Evolutionary conservation across 75 land plant species (phyloP).

Genomic region (Cupressus sempervirens): DNA sequence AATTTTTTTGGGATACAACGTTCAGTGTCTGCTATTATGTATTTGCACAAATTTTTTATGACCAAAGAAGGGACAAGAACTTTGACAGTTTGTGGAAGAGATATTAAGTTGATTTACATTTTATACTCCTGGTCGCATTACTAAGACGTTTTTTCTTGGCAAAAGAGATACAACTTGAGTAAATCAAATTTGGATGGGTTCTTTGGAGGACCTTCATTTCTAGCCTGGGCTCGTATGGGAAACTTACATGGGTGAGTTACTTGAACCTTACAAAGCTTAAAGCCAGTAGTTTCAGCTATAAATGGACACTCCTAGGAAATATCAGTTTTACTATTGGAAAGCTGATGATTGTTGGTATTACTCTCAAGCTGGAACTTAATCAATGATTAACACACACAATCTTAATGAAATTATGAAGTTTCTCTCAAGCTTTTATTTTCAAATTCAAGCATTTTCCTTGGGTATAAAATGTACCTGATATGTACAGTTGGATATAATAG

Average conservation of each 20-base stretch:
- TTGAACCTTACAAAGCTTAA: neutral
- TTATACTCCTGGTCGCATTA: neutral
- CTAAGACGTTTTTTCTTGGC: conserved; percentile 8
- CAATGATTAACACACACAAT: neutral
- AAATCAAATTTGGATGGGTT: conserved; percentile 68
- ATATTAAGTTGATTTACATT: neutral
- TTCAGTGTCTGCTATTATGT: neutral
- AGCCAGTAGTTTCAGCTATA: neutral
- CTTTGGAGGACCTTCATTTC: conserved; percentile 98
- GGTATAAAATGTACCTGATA: neutral
- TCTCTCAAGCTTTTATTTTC: neutral
- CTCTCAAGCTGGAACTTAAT: neutral
- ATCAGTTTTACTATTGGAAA: neutral
- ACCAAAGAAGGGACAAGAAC: neutral
- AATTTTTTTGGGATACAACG: neutral
- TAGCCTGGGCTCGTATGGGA: conserved; percentile 99
- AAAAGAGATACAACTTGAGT: conserved; percentile 62
- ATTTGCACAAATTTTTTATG: neutral
- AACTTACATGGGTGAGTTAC: conserved; percentile 78
- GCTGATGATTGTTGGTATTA: neutral
- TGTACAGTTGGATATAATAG: conserved; percentile 29
- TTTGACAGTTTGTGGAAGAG: neutral
- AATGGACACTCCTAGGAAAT: neutral
- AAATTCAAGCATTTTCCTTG: conserved; percentile 1
- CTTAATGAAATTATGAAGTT: neutral